Base-by-base conservation (phyloP, 352 stramenopile species). In the Thalassiosira exigua region DNA sequence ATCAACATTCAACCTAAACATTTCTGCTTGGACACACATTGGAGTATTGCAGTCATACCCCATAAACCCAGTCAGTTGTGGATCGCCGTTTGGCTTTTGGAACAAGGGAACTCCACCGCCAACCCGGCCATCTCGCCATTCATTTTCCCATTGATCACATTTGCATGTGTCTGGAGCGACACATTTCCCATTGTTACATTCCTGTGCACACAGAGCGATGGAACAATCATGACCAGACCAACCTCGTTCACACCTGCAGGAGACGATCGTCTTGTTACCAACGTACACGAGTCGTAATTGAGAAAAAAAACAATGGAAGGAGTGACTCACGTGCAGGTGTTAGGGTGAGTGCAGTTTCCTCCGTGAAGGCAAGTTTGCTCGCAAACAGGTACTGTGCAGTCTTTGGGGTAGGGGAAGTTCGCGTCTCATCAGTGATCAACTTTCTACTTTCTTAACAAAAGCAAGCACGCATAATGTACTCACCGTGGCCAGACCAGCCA, bases 41-140 rank as follows among this genome's bases (percentile, higher is more conserved):
- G 97, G 97, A 30, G 94, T 98, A 60, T 93, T 94, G 86, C 96
- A 99, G 76, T 99, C 96, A 75, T 97, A 99, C 3, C 96, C 96
- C 14, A 96, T 99, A 87, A 90, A 96, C 0, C 96, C 96, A 4
- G 96, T 98, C 69, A 93, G 60, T 66, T 98, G 95, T 2, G 96
- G 90, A 58, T 94, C 82, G n/a, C 95, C 96, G 60, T 97, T 90
- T 1, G 94, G 91, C 32, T 97, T 94, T 32, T 93, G 84, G 73
- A 98, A 99, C 29, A 98, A 83, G 0, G 96, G 94, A 62, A 94
- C 85, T 0, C 95, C 95, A 14, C 94, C 96, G 21, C 91, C 92
- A 57, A 95, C 87, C n/a, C 95, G 93, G 9, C 91, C 94, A 75
- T 98, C 95, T n/a, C 87, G 80, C 94, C 95, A 98, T 22, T 80